Conservation (phyloP, 129 eudicot species). For the Dittrichia graveolens region DNA sequence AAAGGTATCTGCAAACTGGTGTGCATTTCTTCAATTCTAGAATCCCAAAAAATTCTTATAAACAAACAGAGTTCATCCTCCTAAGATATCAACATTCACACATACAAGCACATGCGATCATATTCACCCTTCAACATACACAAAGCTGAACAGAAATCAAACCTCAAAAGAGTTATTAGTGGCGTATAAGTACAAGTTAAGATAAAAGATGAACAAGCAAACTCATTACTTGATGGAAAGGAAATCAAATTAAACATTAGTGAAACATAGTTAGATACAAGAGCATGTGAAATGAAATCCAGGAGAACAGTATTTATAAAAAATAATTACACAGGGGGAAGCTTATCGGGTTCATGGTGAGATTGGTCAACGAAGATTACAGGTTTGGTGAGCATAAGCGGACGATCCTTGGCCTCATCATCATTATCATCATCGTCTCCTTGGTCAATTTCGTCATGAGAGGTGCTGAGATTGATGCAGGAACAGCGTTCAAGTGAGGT, state of each 20-base stretch:
- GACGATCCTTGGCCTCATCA: slow-evolving; percentile 67
- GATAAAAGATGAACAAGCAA: too few relatives aligned
- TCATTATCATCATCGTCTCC: slow-evolving; percentile 56
- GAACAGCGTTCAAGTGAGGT: slow-evolving; percentile 79
- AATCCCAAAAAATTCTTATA: neutral
- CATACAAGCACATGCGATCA: neutral
- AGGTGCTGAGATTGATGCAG: slow-evolving; percentile 65
- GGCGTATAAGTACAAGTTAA: too few relatives aligned
- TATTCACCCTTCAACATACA: neutral
- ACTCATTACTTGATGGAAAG: slow-evolving; percentile 1
- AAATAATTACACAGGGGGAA: slow-evolving; percentile 25
- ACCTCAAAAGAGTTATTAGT: too few relatives aligned
- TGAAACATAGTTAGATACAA: slow-evolving; percentile 26
- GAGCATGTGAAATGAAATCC: neutral
- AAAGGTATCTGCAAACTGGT: neutral
- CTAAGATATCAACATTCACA: neutral
- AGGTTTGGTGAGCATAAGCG: slow-evolving; percentile 57
- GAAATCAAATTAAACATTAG: neutral
- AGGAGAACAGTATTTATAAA: neutral
- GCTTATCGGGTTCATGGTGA: slow-evolving; percentile 34
- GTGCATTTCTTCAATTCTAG: neutral
- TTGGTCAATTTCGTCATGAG: slow-evolving; percentile 49
- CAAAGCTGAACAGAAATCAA: neutral
- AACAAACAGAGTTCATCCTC: neutral
- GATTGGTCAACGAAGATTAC: slow-evolving; percentile 29